Percentiles rank a stretch among this genome's conserved stretches.
Evolutionary conservation across 306 rosid species (phyloP).

Genomic region (Pterocarpus santalinus): DNA sequence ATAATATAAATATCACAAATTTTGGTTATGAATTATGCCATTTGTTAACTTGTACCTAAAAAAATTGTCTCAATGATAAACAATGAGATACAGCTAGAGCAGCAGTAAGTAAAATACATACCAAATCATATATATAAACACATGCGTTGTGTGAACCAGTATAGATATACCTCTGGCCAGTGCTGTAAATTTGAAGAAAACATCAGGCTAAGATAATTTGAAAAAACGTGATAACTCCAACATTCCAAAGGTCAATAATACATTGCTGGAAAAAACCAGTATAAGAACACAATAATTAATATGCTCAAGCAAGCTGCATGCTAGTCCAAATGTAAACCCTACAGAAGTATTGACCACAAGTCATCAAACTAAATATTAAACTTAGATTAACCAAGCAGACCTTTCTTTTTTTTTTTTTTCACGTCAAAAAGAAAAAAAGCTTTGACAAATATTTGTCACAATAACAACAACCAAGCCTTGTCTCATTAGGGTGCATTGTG

Average conservation of each 20-base stretch:
- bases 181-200: conserved; percentile 69
- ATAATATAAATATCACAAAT: conserved; percentile 3
- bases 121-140: conserved; percentile 92
- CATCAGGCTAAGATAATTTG: conserved; percentile 4
- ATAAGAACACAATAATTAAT: background rate
- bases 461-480: too few relatives aligned
- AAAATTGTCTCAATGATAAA: background rate
- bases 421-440: too few relatives aligned
- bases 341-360: background rate
- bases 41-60: conserved; percentile 11
- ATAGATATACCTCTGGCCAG: conserved; percentile 96
- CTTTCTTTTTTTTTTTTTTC: too few relatives aligned
- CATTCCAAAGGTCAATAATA: background rate
- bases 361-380: too few relatives aligned
- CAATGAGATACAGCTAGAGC: conserved; percentile 6
- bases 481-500: too few relatives aligned
- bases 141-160: conserved; percentile 85
- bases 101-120: conserved; percentile 49
- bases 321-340: conserved; percentile 26
- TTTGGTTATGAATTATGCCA: conserved; percentile 7
- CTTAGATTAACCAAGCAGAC: too few relatives aligned
- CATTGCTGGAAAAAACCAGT: background rate
- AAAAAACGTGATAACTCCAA: too few relatives aligned
- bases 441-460: too few relatives aligned
- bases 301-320: conserved; percentile 35